Evolutionary conservation across 257 asterid species (phyloP), one percentile per base, ranked within the genome.

Genomic region (Sherardia arvensis): DNA sequence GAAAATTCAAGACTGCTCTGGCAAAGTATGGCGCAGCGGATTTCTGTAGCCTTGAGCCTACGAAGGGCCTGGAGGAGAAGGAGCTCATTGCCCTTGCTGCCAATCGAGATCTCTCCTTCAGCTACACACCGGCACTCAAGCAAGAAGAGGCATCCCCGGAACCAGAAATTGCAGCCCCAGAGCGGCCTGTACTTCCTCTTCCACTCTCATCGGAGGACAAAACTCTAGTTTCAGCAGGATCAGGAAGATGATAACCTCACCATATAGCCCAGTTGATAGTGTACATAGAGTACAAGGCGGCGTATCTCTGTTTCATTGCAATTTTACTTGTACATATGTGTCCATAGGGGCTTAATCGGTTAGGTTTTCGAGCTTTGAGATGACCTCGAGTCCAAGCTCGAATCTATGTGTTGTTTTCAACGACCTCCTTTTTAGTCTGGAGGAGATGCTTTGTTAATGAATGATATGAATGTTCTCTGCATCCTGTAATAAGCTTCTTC

Each of bases 31-130:
- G 79, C 3, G 55, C 71, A 8, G 59, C 73, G 2, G 73, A 76
- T 65, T 62, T 69, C 26, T 67, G 75, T 69, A 68, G 75, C 59
- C 30, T 70, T 15, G 75, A 74, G 26, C 79, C 73, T 5, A 49
- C 81, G 0, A 73, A 76, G 63, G 81, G 84, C 36, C 72, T 76
- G 0, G 84, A 79, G 66, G 84, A 76, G 79, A 73, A 76, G 59
- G 84, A 79, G 67, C 74, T 79, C 6, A 51, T 68, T 21, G 84
- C 81, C 18, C 58, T 79, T 43, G 68, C 74, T 2, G 76, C 76
- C 15, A 73, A 73, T 66, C 60, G 30, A 59, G 78, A 73, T 38
- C 81, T 77, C 29, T 69, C 78, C 15, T 77, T 77, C 53, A 64
- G 21, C 62, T 73, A 69, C 71, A 45, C 60, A 7, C 78, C 78